Base-by-base conservation (phyloP, 371 early-diverging fungal species). In the Mucor indicus region DNA sequence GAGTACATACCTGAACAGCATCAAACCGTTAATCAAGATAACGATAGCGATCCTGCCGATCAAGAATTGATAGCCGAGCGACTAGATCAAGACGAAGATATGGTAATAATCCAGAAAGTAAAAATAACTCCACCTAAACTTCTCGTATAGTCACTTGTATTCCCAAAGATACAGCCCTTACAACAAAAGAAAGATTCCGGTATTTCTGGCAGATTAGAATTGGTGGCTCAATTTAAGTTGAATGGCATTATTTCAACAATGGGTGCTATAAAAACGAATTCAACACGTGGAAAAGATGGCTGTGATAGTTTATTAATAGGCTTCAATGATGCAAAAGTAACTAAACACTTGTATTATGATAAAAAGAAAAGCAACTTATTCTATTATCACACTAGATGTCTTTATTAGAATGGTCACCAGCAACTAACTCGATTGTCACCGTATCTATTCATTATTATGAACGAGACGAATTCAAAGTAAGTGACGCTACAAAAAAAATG, bases 371-470 rank as follows among this genome's bases (percentile, higher is more conserved):
- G n/a, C n/a, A n/a, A n/a, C n/a, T n/a, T n/a, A n/a, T n/a, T n/a
- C n/a, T n/a, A n/a, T n/a, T n/a, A n/a, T n/a, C n/a, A n/a, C n/a
- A n/a, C n/a, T n/a, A 92, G 90, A 89, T 96, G 90, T 90, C 95
- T 9, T 62, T 98, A 33, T 62, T 98, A 33, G 93, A 95, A 61
- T 98, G 83, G 77, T 86, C 87, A 24, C 78, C 78, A 1, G 67
- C 84, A 20, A 83, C 83, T 3, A 86, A 93, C 44, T 70, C 76
- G 13, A 75, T 95, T 53, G 82, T 86, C 8, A 96, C 98, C 1
- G 91, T 95, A 21, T 96, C 96, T 3, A 86, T 98, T 29, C 98
- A 98, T 62, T 94, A 89, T 63, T 98, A 93, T 60, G 98, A 98
- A 66, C 78, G 92, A 23, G 98, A 96, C 38, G 89, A 89, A 51